phyloP scores from a whole-genome alignment of 768 basidiomycete genomes.

The Mycena rebaudengoi region DNA sequence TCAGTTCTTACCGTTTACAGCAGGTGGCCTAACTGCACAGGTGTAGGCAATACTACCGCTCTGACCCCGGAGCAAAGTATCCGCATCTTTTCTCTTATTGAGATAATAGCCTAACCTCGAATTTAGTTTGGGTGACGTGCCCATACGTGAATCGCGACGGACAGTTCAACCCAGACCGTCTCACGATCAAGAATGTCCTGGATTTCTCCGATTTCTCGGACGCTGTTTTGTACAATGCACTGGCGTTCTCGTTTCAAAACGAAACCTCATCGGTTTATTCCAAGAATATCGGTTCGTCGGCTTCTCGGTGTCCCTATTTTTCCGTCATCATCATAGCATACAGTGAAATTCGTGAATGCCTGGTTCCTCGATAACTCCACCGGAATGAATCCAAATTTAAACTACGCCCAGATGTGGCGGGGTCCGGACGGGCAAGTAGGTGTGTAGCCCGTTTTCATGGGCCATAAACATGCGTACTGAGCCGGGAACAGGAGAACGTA shows the following conservation, averaged over 20 bases:
- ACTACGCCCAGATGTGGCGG: slow-evolving; percentile 62
- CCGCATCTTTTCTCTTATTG: too few species aligned
- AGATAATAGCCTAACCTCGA: too few species aligned
- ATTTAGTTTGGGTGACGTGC: slow-evolving; percentile 65
- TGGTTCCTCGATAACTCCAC: slow-evolving; percentile 69
- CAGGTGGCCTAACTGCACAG: slow-evolving; percentile 71
- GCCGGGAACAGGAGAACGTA: slow-evolving; percentile 49
- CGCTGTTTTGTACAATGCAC: slow-evolving; percentile 65
- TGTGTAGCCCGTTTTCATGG: background rate
- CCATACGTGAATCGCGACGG: slow-evolving; percentile 66
- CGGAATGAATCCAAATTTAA: slow-evolving; percentile 70
- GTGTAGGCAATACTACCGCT: slow-evolving; percentile 64
- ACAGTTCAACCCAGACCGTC: slow-evolving; percentile 70
- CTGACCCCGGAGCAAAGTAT: slow-evolving; percentile 64
- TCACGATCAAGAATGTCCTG: slow-evolving; percentile 62
- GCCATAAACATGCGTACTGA: slow-evolving; percentile 34
- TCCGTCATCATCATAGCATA: background rate
- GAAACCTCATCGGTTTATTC: slow-evolving; percentile 49
- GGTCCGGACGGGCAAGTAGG: slow-evolving; percentile 50
- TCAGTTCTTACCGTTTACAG: too few species aligned
- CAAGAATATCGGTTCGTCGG: slow-evolving; percentile 45
- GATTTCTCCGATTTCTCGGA: slow-evolving; percentile 64
- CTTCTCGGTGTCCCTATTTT: background rate
- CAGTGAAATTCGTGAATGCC: slow-evolving; percentile 55
- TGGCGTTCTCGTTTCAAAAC: slow-evolving; percentile 61